Conservation (phyloP, 2,329 filamentous ascomycete genomes). For the Fusarium odoratissimum region DNA sequence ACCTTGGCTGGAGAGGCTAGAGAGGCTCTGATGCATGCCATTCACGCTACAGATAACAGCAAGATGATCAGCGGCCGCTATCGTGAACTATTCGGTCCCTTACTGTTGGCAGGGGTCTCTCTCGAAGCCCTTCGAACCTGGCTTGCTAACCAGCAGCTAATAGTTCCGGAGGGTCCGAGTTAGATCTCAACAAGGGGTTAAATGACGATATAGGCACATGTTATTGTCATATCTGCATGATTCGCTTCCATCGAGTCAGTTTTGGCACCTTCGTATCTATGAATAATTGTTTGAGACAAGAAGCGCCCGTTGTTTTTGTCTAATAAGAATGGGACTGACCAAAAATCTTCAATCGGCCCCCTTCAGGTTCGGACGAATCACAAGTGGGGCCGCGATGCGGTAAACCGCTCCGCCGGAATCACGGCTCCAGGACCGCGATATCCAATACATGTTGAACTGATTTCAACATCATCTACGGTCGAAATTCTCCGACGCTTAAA, state of each 20-base stretch:
- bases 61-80: slow-evolving; percentile 10
- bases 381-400: slow-evolving; percentile 11
- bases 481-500: background rate
- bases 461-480: background rate
- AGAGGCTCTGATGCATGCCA: slow-evolving; percentile 22
- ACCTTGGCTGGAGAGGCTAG: background rate
- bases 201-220: slow-evolving; percentile 4
- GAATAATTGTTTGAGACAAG: background rate
- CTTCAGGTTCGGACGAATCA: background rate
- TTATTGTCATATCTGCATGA: background rate
- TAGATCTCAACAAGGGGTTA: background rate
- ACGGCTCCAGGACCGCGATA: background rate
- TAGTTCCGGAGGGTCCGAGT: background rate
- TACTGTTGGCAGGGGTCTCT: background rate
- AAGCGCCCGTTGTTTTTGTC: background rate
- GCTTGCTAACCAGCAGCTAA: background rate
- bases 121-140: background rate
- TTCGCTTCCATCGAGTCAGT: background rate
- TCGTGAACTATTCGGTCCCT: slow-evolving; percentile 3
- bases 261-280: background rate
- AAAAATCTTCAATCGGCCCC: slow-evolving; percentile 4
- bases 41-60: slow-evolving; percentile 4
- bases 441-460: background rate
- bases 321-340: background rate
- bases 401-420: slow-evolving; percentile 9